Conservation (phyloP, 441 rosid species). For the Brassica hybrid region DNA sequence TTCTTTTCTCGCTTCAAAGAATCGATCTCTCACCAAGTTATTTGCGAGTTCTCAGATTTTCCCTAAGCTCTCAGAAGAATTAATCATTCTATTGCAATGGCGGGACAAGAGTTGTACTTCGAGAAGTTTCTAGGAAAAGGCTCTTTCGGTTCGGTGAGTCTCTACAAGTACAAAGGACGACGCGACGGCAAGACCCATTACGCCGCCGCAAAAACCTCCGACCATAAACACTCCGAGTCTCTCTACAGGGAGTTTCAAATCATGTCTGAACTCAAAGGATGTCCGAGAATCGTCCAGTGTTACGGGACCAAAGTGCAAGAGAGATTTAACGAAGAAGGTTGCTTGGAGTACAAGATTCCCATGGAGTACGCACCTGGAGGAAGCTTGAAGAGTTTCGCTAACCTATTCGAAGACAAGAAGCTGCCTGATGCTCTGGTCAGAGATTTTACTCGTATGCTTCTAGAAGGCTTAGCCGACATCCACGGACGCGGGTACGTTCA, state of each 20-base stretch:
- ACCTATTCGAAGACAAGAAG: not conserved
- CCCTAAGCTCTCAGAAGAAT: not conserved
- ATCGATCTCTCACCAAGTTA: not conserved
- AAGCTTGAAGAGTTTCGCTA: not conserved
- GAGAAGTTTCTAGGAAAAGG: slow-evolving; percentile 6
- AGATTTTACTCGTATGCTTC: not conserved
- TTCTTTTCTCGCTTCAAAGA: not conserved
- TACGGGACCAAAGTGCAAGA: slow-evolving; percentile 6
- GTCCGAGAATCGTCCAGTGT: slow-evolving; percentile 9
- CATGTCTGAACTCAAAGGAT: slow-evolving; percentile 7
- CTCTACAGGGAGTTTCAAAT: not conserved
- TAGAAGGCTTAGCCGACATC: not conserved
- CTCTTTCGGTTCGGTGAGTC: slow-evolving; percentile 10
- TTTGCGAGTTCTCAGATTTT: not conserved
- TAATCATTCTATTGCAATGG: not conserved
- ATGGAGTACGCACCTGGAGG: slow-evolving; percentile 18
- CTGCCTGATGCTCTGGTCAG: not conserved
- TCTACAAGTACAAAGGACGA: not conserved
- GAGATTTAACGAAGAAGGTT: not conserved
- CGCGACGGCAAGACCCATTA: not conserved
- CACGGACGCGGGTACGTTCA: slow-evolving; percentile 3
- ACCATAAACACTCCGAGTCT: not conserved
- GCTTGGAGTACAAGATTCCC: not conserved
- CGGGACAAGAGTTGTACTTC: not conserved
- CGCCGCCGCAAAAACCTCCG: slow-evolving; percentile 1